A percentile compares a stretch with the other conserved stretches of the same genome.
Evolutionary conservation across 2,329 filamentous ascomycete genomes (phyloP).

Genomic region (Claviceps quebecensis): DNA sequence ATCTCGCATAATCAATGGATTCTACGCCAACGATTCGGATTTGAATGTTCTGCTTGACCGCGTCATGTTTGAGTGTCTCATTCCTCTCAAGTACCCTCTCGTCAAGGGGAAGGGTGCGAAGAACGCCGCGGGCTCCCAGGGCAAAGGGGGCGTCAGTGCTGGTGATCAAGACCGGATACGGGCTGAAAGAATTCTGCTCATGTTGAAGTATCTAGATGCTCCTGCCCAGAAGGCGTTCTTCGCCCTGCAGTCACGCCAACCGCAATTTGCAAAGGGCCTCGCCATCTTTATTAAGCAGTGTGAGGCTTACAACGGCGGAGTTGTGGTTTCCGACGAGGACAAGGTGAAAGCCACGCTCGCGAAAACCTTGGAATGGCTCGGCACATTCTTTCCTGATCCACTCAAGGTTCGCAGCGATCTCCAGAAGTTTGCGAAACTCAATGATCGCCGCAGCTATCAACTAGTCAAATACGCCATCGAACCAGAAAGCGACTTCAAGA

Average conservation of each 20-base stretch:
- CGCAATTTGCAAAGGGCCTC: slow-evolving; percentile 58
- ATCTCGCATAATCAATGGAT: slow-evolving; percentile 70
- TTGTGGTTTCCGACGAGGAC: slow-evolving; percentile 58
- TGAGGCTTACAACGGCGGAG: slow-evolving; percentile 79
- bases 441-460: slow-evolving; percentile 82
- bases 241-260: slow-evolving; percentile 66
- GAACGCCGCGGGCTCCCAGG: slow-evolving; percentile 40
- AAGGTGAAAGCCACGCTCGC: slow-evolving; percentile 57
- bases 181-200: slow-evolving; percentile 68
- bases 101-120: slow-evolving; percentile 47
- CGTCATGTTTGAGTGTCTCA: slow-evolving; percentile 71
- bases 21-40: slow-evolving; percentile 79
- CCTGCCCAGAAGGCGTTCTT: slow-evolving; percentile 81
- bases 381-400: slow-evolving; percentile 63
- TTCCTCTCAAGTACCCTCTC: slow-evolving; percentile 80
- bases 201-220: slow-evolving; percentile 64
- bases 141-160: slow-evolving; percentile 28
- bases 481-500: slow-evolving; percentile 81
- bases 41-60: slow-evolving; percentile 74
- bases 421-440: slow-evolving; percentile 78
- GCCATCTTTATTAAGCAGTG: slow-evolving; percentile 69
- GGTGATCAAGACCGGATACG: slow-evolving; percentile 62
- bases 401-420: slow-evolving; percentile 61
- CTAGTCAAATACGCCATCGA: slow-evolving; percentile 76
- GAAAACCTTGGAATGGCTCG: slow-evolving; percentile 58